Conservation (phyloP, 192 early-diverging fungal genomes). For the Chytriomyces hyalinus region DNA sequence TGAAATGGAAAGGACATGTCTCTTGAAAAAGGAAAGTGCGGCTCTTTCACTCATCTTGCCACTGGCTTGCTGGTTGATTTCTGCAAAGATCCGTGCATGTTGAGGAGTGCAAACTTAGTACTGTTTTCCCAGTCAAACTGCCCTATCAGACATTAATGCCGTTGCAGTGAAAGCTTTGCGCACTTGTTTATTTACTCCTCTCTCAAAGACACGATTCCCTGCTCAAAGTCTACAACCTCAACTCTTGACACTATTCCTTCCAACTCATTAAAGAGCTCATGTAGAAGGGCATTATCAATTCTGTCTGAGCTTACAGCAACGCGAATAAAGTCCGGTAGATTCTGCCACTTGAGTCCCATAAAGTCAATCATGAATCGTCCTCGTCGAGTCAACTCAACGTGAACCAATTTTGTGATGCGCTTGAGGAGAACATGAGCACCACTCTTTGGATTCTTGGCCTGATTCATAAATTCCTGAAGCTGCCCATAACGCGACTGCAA, state of each 20-base stretch:
- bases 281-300: slow-evolving; percentile 46
- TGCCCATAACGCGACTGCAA: not conserved
- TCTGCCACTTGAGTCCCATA: slow-evolving; percentile 48
- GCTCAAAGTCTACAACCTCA: not conserved
- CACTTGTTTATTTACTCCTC: no score
- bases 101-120: no score
- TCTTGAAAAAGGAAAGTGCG: no score
- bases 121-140: no score
- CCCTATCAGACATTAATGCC: no score
- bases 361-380: slow-evolving; percentile 77
- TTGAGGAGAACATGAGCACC: not conserved
- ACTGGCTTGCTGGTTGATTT: no score
- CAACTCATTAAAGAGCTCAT: slow-evolving; percentile 14
- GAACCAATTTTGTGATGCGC: slow-evolving; percentile 47
- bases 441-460: not conserved
- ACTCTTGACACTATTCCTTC: slow-evolving; percentile 22
- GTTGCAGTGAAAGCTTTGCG: no score
- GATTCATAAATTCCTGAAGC: not conserved
- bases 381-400: slow-evolving; percentile 46
- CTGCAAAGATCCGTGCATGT: no score
- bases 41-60: no score
- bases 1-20: no score
- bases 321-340: slow-evolving; percentile 70
- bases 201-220: not conserved
- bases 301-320: slow-evolving; percentile 73